These are phyloP conservation scores for Russula abietina DNA, from an alignment of 768 basidiomycete species.

Conservation along the genomic window DNA sequence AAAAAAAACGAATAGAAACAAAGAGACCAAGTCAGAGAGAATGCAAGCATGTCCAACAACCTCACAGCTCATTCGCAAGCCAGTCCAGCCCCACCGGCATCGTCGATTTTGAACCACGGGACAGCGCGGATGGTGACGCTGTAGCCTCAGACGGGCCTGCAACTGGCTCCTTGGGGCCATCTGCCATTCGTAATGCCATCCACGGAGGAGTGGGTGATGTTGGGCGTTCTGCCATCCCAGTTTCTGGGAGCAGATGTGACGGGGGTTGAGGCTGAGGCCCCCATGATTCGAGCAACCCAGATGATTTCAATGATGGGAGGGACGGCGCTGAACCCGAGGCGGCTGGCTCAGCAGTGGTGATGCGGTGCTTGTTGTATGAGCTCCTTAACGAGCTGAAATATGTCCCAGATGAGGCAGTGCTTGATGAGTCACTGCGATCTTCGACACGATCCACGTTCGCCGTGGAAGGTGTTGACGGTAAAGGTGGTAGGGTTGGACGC, in stretches of 20 bases:
- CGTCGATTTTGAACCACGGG: constrained; percentile 26
- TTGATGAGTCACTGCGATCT: constrained; percentile 18
- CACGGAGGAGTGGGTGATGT: constrained; percentile 10
- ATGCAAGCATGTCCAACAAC: constrained; percentile 16
- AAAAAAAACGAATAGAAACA: neutral
- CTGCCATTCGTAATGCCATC: constrained; percentile 5
- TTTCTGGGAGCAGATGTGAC: neutral
- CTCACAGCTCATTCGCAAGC: constrained; percentile 55
- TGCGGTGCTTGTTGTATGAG: constrained; percentile 19
- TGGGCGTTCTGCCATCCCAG: constrained; percentile 14
- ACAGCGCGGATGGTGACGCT: constrained; percentile 4
- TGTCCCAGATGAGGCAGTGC: constrained; percentile 7
- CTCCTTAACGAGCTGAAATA: constrained; percentile 13
- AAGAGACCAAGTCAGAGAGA: constrained; percentile 14
- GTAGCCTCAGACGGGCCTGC: constrained; percentile 9
- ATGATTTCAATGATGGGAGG: constrained; percentile 68
- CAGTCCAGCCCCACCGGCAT: constrained; percentile 67
- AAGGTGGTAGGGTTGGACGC: constrained; percentile 8
- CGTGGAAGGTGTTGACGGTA: neutral
- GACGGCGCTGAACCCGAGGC: constrained; percentile 33
- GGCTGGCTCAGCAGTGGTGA: constrained; percentile 10
- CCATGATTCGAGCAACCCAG: constrained; percentile 63
- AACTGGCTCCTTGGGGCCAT: constrained; percentile 1
- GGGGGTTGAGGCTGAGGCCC: constrained; percentile 17
- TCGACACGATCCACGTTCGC: constrained; percentile 8